phyloP scores from a whole-genome alignment of 2,329 filamentous ascomycete genomes.

The Madurella fahalii region DNA sequence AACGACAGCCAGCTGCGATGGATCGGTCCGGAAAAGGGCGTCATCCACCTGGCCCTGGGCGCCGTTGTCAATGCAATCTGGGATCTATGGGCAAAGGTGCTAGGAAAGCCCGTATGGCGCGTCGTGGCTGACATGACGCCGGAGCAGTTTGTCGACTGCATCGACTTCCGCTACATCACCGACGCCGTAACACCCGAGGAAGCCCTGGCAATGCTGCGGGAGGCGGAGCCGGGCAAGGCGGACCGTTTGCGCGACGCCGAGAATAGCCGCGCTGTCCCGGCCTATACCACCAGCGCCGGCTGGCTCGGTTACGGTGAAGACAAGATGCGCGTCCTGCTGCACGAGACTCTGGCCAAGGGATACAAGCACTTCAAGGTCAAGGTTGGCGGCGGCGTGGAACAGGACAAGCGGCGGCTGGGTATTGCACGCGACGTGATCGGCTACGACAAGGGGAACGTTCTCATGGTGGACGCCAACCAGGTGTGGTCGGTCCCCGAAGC shows the following conservation, averaged over 20 bases:
- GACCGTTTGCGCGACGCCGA: constrained; percentile 70
- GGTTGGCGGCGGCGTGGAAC: constrained; percentile 69
- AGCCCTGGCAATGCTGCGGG: constrained; percentile 66
- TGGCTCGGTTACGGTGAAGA: constrained; percentile 90
- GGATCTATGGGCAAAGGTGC: constrained; percentile 90
- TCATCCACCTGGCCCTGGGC: constrained; percentile 86
- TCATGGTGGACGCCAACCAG: constrained; percentile 95
- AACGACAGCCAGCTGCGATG: constrained; percentile 86
- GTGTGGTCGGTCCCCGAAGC: constrained; percentile 88
- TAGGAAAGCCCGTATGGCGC: constrained; percentile 84
- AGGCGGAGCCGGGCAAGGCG: constrained; percentile 63
- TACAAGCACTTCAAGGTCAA: constrained; percentile 91
- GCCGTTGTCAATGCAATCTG: constrained; percentile 88
- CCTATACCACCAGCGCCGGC: constrained; percentile 85
- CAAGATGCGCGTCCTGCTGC: constrained; percentile 72
- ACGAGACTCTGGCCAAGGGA: constrained; percentile 70
- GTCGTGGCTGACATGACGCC: constrained; percentile 87
- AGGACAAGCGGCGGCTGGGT: constrained; percentile 64
- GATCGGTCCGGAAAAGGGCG: constrained; percentile 92
- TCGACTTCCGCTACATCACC: constrained; percentile 93
- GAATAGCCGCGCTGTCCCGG: constrained; percentile 71
- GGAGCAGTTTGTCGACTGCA: constrained; percentile 79
- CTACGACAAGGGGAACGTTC: constrained; percentile 74
- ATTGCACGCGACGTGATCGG: constrained; percentile 79
- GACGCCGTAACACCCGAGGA: constrained; percentile 88